phyloP scores from a whole-genome alignment of 345 rosid species.

The Acer yangbiense region DNA sequence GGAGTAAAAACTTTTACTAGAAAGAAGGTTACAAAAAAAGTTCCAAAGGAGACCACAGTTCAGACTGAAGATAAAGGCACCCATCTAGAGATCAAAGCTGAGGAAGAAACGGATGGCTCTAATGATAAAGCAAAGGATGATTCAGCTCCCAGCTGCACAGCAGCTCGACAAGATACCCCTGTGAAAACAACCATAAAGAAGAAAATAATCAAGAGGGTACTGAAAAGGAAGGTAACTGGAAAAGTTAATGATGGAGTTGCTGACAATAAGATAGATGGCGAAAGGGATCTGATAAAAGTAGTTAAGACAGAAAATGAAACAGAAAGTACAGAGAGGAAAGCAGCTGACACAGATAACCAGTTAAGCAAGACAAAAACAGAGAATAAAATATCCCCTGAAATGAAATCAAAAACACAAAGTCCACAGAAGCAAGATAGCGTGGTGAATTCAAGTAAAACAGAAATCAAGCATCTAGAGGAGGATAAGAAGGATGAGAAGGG shows the following conservation, averaged over 20 bases:
- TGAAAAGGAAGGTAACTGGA: slow-evolving; percentile 65
- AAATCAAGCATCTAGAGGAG: slow-evolving; percentile 41
- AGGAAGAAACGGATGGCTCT: slow-evolving; percentile 32
- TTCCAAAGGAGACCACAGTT: slow-evolving; percentile 30
- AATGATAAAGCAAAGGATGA: slow-evolving; percentile 52
- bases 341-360: slow-evolving; percentile 36
- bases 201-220: slow-evolving; percentile 81
- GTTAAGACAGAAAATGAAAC: slow-evolving; percentile 28
- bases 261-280: slow-evolving; percentile 44
- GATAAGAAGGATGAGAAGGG: slow-evolving; percentile 49
- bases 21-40: slow-evolving; percentile 58
- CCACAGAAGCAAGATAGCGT: slow-evolving; percentile 43
- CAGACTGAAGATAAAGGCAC: slow-evolving; percentile 41
- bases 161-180: slow-evolving; percentile 42
- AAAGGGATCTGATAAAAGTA: slow-evolving; percentile 40
- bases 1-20: slow-evolving; percentile 50
- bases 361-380: slow-evolving; percentile 24
- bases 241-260: slow-evolving; percentile 33
- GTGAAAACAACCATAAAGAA: slow-evolving; percentile 63
- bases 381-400: slow-evolving; percentile 30
- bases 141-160: slow-evolving; percentile 37
- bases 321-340: slow-evolving; percentile 33
- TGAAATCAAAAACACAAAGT: slow-evolving; percentile 34
- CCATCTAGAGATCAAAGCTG: slow-evolving; percentile 45
- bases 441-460: slow-evolving; percentile 38